Conservation (phyloP, 2,329 filamentous ascomycete species). For the Venturiaceae sp. region DNA sequence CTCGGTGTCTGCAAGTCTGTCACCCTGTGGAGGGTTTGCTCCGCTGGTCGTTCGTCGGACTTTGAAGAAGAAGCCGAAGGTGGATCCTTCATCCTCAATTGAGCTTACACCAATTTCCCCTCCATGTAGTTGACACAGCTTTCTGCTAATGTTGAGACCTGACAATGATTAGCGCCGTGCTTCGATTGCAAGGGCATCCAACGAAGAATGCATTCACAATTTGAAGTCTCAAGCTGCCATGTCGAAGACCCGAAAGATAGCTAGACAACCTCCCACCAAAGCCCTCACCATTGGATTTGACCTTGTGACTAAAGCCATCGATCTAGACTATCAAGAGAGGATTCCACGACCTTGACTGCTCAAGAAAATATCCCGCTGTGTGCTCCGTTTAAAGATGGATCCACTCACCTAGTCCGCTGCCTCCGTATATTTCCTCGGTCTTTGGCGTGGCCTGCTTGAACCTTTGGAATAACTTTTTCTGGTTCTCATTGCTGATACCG, state of each 20-base stretch:
- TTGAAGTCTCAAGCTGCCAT: too few species aligned
- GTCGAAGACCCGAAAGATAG: too few species aligned
- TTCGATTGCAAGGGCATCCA: too few species aligned
- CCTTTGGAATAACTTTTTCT: slow-evolving; percentile 49
- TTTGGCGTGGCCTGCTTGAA: slow-evolving; percentile 59
- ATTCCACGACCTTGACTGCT: too few species aligned
- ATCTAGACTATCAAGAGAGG: too few species aligned
- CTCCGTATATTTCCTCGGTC: slow-evolving; percentile 56
- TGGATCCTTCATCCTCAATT: slow-evolving; percentile 47
- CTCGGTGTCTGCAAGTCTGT: slow-evolving; percentile 17
- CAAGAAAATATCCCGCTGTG: too few species aligned
- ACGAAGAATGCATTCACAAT: too few species aligned
- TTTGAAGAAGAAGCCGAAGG: slow-evolving; percentile 59
- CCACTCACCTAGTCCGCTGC: slow-evolving; percentile 47
- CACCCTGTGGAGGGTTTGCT: slow-evolving; percentile 12
- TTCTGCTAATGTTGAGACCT: slow-evolving; percentile 56
- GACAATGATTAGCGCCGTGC: not conserved
- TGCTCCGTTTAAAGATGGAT: slow-evolving; percentile 25
- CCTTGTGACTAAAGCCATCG: too few species aligned
- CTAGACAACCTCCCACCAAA: too few species aligned
- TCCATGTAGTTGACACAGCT: slow-evolving; percentile 60
- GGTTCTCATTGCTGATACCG: slow-evolving; percentile 21
- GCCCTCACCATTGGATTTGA: too few species aligned
- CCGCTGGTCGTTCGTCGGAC: slow-evolving; percentile 12
- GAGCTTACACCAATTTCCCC: slow-evolving; percentile 59